These are phyloP conservation scores for Xylariaceae sp. DNA, from an alignment of 2,329 filamentous ascomycete genomes.

Conservation along the genomic window DNA sequence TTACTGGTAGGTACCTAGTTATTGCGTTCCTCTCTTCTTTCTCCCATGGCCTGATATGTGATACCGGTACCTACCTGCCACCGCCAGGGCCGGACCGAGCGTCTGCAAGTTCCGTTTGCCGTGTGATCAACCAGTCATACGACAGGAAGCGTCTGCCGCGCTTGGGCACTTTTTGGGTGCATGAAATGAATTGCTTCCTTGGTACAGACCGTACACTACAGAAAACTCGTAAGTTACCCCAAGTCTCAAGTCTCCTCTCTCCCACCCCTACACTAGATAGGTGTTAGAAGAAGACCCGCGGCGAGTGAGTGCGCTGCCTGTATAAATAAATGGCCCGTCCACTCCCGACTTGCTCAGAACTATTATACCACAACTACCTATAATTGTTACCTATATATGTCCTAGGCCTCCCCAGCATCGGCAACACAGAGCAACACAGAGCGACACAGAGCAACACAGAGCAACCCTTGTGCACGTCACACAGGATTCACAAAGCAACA, in stretches of 20 bases:
- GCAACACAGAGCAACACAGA: too few species aligned
- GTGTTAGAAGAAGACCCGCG: not conserved
- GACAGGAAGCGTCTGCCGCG: conserved; percentile 14
- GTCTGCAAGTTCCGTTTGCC: conserved; percentile 9
- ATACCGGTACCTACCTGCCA: not conserved
- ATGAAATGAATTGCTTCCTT: not conserved
- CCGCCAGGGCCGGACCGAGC: conserved; percentile 13
- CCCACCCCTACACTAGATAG: not conserved
- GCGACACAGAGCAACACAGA: too few species aligned
- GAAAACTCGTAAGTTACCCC: not conserved
- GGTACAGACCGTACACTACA: too few species aligned
- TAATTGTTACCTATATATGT: too few species aligned
- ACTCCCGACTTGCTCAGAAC: conserved; percentile 3
- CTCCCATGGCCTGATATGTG: conserved; percentile 3
- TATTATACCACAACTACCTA: not conserved
- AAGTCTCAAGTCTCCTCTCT: not conserved
- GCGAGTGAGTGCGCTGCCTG: not conserved
- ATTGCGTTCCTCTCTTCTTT: not conserved
- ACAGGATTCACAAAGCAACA: conserved; percentile 14
- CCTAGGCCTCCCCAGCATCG: not conserved
- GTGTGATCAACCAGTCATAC: conserved; percentile 11
- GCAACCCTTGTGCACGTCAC: conserved; percentile 3
- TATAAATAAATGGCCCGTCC: conserved; percentile 8
- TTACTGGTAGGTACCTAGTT: not conserved
- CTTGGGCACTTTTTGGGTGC: conserved; percentile 14